A percentile compares a stretch with the other conserved stretches of the same genome.
Conservation (phyloP, 139 green algal genomes). For the Asterochloris erici region DNA sequence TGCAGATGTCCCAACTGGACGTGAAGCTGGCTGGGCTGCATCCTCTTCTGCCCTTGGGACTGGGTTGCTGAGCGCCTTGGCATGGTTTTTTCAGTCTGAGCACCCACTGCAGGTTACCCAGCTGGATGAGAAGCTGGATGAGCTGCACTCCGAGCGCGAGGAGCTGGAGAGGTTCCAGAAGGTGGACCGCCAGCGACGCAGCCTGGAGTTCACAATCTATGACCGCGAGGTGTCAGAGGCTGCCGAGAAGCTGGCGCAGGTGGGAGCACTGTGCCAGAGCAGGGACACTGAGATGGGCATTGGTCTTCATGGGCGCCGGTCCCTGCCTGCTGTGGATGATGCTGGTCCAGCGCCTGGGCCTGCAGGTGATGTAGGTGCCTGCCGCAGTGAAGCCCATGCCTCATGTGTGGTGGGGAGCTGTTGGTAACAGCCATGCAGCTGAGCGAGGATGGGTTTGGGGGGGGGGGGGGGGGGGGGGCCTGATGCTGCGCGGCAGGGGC, state of each 20-base stretch:
- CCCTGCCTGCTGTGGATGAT: no score
- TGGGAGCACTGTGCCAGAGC: conserved; percentile 19
- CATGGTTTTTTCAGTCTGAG: background rate
- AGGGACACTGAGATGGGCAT: no score
- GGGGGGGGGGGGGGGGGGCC: no score
- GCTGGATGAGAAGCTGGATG: conserved; percentile 68
- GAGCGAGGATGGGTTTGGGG: background rate
- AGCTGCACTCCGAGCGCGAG: conserved; percentile 74
- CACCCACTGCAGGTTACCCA: conserved; percentile 34
- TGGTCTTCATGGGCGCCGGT: no score
- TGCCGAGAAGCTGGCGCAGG: conserved; percentile 55
- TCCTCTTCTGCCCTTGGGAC: background rate
- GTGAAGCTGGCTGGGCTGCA: conserved; percentile 72
- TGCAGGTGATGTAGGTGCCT: no score
- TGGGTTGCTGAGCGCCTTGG: no score
- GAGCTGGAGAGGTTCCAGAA: conserved; percentile 89
- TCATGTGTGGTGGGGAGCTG: no score
- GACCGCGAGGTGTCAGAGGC: conserved; percentile 78
- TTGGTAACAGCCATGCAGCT: no score
- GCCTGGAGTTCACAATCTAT: conserved; percentile 90
- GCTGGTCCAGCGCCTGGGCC: no score
- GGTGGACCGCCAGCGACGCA: conserved; percentile 73
- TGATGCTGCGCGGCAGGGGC: background rate
- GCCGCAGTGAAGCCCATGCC: no score
- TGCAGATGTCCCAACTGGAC: conserved; percentile 60